Evolutionary conservation across 257 asterid genomes (phyloP), one percentile per base, ranked within the genome.

Genomic region (Solanum bulbocastanum): DNA sequence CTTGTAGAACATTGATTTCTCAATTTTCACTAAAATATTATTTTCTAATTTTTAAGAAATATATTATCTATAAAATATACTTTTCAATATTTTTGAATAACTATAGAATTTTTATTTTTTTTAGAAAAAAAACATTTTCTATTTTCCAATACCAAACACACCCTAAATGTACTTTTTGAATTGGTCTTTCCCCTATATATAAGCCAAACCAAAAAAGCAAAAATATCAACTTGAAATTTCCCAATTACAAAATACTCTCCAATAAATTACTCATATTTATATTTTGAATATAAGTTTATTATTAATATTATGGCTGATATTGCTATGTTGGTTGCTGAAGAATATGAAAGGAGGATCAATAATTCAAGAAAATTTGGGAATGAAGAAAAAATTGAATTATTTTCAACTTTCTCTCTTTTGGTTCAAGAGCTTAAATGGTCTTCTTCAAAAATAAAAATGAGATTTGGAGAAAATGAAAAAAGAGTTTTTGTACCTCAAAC

Each of bases 261-360:
- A n/a, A n/a, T 18, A n/a, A 79, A 10, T 15, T 4, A 87, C 25
- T 35, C 14, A 76, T 37, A 4, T 5, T 15, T 18, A 2, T 13
- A 15, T 25, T 42, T 73, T n/a, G 6, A 35, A 13, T 49, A 39
- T 15, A 87, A 37, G n/a, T 23, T 62, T 13, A 65, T 32, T 18
- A 25, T 23, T 87, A 8, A 30, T 18, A 65, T 62, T 90, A 95
- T 95, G 98, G 93, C 98, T 6, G 98, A 95, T 75, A 95, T 94
- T 66, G 98, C 98, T 52, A 93, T 95, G 76, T 86, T 95, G 89
- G 96, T 94, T n/a, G 98, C 98, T 16, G 98, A 95, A 37, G 98
- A 95, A 87, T 95, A 95, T 33, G 96, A 95, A 89, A 95, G 98
- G 88, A 93, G 94, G 93, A 91, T 94, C 15, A 94, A 90, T 89